These are phyloP conservation scores for Bipolaris zeicola DNA, from an alignment of 2,329 filamentous ascomycete genomes.

Conservation along the genomic window DNA sequence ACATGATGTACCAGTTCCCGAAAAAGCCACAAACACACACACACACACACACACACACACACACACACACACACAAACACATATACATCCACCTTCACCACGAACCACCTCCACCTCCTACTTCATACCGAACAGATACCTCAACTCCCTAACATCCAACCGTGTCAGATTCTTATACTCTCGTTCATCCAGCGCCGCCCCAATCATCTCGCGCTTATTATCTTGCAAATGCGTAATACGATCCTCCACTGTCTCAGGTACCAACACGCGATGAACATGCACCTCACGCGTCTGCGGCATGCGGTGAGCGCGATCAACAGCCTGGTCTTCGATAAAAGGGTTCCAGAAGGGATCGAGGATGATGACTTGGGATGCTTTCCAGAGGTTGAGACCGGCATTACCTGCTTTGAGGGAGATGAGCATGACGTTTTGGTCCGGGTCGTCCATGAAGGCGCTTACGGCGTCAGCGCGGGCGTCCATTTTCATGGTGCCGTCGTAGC, in stretches of 20 bases:
- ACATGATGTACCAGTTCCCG: too few relatives aligned
- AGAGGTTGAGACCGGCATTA: conserved; percentile 85
- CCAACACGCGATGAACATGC: conserved; percentile 78
- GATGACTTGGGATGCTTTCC: conserved; percentile 81
- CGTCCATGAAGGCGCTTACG: conserved; percentile 69
- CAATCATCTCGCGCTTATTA: conserved; percentile 76
- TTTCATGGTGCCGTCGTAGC: conserved; percentile 79
- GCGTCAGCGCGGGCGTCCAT: conserved; percentile 68
- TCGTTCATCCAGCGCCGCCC: conserved; percentile 78
- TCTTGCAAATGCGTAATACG: conserved; percentile 81
- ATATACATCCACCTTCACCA: too few relatives aligned
- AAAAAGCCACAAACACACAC: too few relatives aligned
- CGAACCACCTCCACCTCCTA: background rate
- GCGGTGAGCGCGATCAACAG: conserved; percentile 85
- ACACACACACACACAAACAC: too few relatives aligned
- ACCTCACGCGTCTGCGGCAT: conserved; percentile 80
- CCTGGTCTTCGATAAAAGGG: conserved; percentile 89
- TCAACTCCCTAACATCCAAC: conserved; percentile 69
- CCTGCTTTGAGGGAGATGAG: conserved; percentile 80
- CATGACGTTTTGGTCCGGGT: conserved; percentile 68
- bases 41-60: too few relatives aligned
- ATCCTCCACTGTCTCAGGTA: conserved; percentile 82
- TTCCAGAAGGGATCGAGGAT: conserved; percentile 96
- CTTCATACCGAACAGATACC: conserved; percentile 67
- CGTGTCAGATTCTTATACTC: conserved; percentile 69